Evolutionary conservation across 495 filamentous ascomycete genomes (phyloP), one percentile per base, ranked within the genome.

Genomic region (Elaphomyces granulatus): DNA sequence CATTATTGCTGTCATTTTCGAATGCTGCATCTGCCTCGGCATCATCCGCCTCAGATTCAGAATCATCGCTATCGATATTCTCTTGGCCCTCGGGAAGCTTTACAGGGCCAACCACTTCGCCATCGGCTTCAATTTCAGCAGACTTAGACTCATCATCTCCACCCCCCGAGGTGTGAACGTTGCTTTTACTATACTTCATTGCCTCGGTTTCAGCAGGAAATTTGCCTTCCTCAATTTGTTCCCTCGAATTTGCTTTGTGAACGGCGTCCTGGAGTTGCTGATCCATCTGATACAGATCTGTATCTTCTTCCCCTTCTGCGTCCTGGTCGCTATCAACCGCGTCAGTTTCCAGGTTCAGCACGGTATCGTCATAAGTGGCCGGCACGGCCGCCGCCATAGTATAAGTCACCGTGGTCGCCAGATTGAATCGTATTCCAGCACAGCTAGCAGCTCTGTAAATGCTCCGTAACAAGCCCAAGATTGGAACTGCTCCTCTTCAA

Each of bases 21-120:
- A 62, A 68, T 1, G 49, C 54, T 6, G 64, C 57, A 40, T 68
- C 64, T 20, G 49, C 61, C 43, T 70, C 60, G 4, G 64, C 57
- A 40, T 68, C 64, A 19, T 48, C 61, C 43, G 69, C 60, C 15
- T 64, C 67, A 14, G 47, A 48, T 7, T 45, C 53, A 17, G 48
- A 53, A 37, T 60, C 52, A 0, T 59, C 66, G 38, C 66, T 55
- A 35, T 47, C 71, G 49, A 33, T 68, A 47, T 40, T 69, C 55
- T 32, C 61, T 2, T 67, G 68, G 15, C 68, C 61, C 33, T 71
- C 68, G 7, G 75, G 74, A 20, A 80, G 68, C 50, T 86, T 85
- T 4, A 87, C 82, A 14, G 81, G 79, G 1, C 80, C 80, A 36
- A 87, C 82, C 14, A 77, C 72, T 52, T 83, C 81, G 33, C 60